Percentiles rank a stretch among this genome's conserved stretches.
Evolutionary conservation across 768 basidiomycete genomes (phyloP).

Genomic region (Melanogaster broomeanus): DNA sequence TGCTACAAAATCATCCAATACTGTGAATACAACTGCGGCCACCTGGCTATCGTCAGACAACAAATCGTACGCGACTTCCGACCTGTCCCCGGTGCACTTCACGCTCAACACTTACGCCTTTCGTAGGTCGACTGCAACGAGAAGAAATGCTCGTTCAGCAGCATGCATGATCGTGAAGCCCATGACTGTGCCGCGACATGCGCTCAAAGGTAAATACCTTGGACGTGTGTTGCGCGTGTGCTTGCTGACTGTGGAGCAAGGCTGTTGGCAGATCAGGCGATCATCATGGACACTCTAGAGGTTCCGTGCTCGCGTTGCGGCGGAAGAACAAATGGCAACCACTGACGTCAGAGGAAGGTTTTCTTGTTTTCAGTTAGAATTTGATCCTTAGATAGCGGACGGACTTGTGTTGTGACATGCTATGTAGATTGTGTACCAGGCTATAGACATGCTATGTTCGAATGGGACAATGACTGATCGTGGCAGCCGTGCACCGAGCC

Average conservation of each 20-base stretch:
- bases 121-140: conserved; percentile 51
- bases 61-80: conserved; percentile 33
- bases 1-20: conserved; percentile 37
- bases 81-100: neutral
- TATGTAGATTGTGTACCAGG: too few relatives aligned
- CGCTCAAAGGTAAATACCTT: conserved; percentile 34
- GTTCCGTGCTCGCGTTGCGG: conserved; percentile 18
- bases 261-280: conserved; percentile 28
- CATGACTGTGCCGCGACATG: conserved; percentile 44
- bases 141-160: conserved; percentile 41
- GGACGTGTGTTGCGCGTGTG: neutral
- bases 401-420: too few relatives aligned
- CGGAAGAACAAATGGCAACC: conserved; percentile 26
- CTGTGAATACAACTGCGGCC: conserved; percentile 35
- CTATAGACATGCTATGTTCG: too few relatives aligned
- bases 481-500: too few relatives aligned
- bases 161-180: conserved; percentile 25
- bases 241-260: conserved; percentile 15
- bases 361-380: too few relatives aligned
- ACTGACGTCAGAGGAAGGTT: conserved; percentile 18
- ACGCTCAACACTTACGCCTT: neutral
- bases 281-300: conserved; percentile 23
- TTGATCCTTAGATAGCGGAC: too few relatives aligned
- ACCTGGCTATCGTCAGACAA: conserved; percentile 28
- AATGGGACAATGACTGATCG: too few relatives aligned